phyloP scores from a whole-genome alignment of 495 filamentous ascomycete species.

The Neurospora sp. region DNA sequence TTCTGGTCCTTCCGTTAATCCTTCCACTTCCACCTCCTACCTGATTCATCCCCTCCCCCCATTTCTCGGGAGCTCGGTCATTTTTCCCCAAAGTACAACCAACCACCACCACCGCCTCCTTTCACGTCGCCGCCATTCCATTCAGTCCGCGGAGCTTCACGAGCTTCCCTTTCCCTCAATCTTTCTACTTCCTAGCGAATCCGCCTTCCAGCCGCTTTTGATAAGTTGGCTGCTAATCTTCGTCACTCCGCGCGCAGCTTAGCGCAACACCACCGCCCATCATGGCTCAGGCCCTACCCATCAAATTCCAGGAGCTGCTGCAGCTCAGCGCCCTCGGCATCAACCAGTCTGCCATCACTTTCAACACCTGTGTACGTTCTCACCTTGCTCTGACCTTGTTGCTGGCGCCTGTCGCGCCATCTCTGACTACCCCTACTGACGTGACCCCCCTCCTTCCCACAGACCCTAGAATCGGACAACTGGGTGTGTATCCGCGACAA shows the following conservation, averaged over 20 bases:
- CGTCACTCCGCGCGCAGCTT: slow-evolving; percentile 19
- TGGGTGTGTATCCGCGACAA: slow-evolving; percentile 95
- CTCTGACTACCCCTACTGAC: not conserved
- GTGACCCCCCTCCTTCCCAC: not conserved
- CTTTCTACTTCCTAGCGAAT: not conserved
- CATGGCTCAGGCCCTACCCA: slow-evolving; percentile 55
- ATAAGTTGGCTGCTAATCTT: slow-evolving; percentile 24
- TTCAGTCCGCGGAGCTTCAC: not conserved
- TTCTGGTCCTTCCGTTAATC: not conserved
- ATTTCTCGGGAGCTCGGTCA: not conserved
- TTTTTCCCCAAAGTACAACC: not conserved
- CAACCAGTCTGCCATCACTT: slow-evolving; percentile 81
- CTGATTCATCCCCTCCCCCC: slow-evolving; percentile 2
- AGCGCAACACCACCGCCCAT: slow-evolving; percentile 21
- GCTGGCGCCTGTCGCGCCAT: not conserved
- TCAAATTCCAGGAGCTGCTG: slow-evolving; percentile 90
- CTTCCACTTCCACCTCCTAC: slow-evolving; percentile 10
- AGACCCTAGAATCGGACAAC: slow-evolving; percentile 96
- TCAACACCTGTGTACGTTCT: slow-evolving; percentile 83
- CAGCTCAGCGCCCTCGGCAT: slow-evolving; percentile 76
- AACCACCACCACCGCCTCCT: not conserved
- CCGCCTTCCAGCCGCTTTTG: slow-evolving; percentile 15
- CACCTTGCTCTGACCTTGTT: not conserved
- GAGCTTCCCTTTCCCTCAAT: slow-evolving; percentile 4
- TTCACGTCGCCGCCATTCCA: not conserved